Conservation (phyloP, 306 rosid species). For the Amphicarpaea edgeworthii region DNA sequence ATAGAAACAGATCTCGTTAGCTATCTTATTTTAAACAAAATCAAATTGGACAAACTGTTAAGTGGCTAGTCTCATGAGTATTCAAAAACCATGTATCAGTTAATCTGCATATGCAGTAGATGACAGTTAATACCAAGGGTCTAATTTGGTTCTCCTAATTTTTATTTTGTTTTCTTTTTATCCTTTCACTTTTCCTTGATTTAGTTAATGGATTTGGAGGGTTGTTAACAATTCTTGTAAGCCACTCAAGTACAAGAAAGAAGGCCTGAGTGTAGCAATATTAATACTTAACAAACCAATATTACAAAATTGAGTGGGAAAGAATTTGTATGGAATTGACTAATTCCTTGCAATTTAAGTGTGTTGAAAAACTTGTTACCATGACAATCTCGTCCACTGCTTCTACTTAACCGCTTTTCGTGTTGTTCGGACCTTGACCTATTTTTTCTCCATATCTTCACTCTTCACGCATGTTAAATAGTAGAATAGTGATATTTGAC, state of each 20-base stretch:
- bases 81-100: background rate
- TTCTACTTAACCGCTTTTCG: background rate
- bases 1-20: background rate
- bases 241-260: constrained; percentile 41
- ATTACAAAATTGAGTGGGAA: background rate
- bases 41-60: background rate
- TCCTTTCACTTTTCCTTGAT: background rate
- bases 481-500: too few species aligned
- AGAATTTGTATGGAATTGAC: background rate
- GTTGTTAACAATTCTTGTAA: constrained; percentile 28
- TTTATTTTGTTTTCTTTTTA: background rate
- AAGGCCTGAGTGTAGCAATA: constrained; percentile 41
- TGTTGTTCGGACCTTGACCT: constrained; percentile 25
- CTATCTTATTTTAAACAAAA: constrained; percentile 4
- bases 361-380: background rate
- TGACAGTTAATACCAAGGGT: background rate
- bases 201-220: constrained; percentile 37
- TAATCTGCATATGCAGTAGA: background rate
- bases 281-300: constrained; percentile 7
- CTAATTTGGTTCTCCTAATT: background rate
- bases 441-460: constrained; percentile 9
- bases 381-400: constrained; percentile 6
- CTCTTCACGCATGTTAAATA: too few species aligned
- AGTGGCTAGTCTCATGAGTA: background rate
- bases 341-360: constrained; percentile 35